phyloP scores from a whole-genome alignment of 805 yeast genomes.

The Yarrowia divulgata region DNA sequence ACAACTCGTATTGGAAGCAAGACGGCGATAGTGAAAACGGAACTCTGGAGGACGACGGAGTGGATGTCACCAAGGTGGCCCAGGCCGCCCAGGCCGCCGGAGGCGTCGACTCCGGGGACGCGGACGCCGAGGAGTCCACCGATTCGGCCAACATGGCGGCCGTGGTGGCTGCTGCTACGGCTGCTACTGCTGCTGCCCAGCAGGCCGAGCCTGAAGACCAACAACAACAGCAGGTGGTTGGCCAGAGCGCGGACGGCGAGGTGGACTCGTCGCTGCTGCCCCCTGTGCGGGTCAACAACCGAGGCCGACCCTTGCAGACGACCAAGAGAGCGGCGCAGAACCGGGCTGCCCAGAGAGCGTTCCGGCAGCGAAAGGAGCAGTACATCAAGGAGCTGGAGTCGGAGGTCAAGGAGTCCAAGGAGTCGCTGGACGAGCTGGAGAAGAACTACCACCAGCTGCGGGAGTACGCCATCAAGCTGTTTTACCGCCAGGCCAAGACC shows the following conservation, averaged over 20 bases:
- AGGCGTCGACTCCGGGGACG: neutral
- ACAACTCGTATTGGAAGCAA: conserved; percentile 30
- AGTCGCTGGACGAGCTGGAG: conserved; percentile 69
- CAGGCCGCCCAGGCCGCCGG: conserved; percentile 37
- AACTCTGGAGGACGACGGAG: conserved; percentile 18
- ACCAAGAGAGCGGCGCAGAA: conserved; percentile 92
- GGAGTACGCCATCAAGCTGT: conserved; percentile 70
- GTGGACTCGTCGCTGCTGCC: conserved; percentile 13
- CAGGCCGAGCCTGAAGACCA: neutral
- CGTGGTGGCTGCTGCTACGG: conserved; percentile 40
- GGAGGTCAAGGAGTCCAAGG: conserved; percentile 69
- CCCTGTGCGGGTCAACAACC: conserved; percentile 30
- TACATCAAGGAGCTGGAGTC: conserved; percentile 81
- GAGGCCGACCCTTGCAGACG: conserved; percentile 58
- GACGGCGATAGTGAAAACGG: conserved; percentile 20
- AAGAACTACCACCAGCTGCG: conserved; percentile 75
- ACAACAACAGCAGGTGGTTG: neutral
- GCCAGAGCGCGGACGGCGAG: conserved; percentile 9
- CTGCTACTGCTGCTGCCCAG: conserved; percentile 11
- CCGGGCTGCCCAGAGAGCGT: conserved; percentile 90
- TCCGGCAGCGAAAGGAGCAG: conserved; percentile 81
- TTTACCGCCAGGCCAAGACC: conserved; percentile 46
- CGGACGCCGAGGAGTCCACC: conserved; percentile 5
- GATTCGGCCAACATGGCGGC: conserved; percentile 42
- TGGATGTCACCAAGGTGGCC: conserved; percentile 33